These are phyloP conservation scores for Helianthus tuberosus DNA, from an alignment of 129 eudicot genomes.

Conservation along the genomic window DNA sequence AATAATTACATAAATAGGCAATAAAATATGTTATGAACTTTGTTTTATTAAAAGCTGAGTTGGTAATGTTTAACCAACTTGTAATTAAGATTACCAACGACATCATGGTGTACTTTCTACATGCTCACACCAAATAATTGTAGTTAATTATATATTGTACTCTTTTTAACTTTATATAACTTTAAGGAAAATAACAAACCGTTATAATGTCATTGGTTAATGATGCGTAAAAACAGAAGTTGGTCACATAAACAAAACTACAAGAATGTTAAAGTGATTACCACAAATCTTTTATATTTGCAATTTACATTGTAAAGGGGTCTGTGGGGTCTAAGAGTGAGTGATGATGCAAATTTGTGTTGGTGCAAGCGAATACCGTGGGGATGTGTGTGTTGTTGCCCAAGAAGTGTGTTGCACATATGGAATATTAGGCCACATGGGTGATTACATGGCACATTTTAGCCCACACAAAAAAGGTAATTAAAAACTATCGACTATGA, in stretches of 20 bases:
- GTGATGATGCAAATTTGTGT: constrained; percentile 28
- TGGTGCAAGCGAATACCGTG: constrained; percentile 32
- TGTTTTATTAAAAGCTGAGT: no score
- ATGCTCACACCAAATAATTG: no score
- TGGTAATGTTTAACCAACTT: no score
- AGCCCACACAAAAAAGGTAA: constrained; percentile 21
- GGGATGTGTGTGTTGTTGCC: constrained; percentile 33
- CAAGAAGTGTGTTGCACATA: constrained; percentile 38
- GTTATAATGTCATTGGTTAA: background rate
- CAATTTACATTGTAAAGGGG: background rate
- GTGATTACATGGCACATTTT: constrained; percentile 31
- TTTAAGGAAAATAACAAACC: no score
- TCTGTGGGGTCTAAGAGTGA: constrained; percentile 3
- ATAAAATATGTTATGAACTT: no score
- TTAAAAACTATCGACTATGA: background rate
- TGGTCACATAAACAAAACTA: background rate
- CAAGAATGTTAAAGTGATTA: background rate
- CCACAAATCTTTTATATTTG: constrained; percentile 9
- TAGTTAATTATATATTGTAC: no score
- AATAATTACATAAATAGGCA: no score
- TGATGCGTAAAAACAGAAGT: background rate
- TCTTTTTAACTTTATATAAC: no score
- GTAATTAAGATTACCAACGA: no score
- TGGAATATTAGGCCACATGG: constrained; percentile 31
- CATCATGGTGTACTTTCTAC: no score